These are phyloP conservation scores for Pestalotiopsis sp. DNA, from an alignment of 2,329 filamentous ascomycete species.

Conservation along the genomic window DNA sequence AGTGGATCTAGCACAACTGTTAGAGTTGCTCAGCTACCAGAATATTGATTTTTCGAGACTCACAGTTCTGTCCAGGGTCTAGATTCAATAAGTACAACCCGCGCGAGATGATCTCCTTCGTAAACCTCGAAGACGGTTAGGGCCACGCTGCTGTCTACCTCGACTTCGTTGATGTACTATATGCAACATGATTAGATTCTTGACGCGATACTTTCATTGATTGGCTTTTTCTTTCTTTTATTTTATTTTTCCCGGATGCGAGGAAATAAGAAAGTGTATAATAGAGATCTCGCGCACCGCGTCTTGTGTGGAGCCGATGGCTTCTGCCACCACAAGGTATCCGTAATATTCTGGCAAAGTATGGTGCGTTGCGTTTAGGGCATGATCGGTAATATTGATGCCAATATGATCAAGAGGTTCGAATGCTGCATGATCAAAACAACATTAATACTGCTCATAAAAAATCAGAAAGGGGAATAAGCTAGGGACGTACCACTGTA, in stretches of 20 bases:
- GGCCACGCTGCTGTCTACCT: background rate
- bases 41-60: background rate
- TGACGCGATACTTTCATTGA: background rate
- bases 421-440: background rate
- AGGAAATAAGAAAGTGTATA: background rate
- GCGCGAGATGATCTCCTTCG: background rate
- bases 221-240: background rate
- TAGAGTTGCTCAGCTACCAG: background rate
- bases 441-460: background rate
- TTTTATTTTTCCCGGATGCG: too few species aligned
- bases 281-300: background rate
- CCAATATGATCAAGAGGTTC: background rate
- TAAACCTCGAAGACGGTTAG: background rate
- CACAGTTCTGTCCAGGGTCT: background rate
- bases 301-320: background rate
- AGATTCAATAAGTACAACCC: background rate
- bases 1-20: background rate
- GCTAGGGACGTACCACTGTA: background rate
- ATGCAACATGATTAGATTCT: background rate
- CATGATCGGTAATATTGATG: background rate
- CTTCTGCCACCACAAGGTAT: background rate
- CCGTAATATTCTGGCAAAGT: background rate
- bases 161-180: background rate
- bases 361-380: background rate
- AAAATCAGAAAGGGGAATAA: background rate